Conservation (phyloP, 768 basidiomycete genomes). For the Rhodotorula kratochvilovae region DNA sequence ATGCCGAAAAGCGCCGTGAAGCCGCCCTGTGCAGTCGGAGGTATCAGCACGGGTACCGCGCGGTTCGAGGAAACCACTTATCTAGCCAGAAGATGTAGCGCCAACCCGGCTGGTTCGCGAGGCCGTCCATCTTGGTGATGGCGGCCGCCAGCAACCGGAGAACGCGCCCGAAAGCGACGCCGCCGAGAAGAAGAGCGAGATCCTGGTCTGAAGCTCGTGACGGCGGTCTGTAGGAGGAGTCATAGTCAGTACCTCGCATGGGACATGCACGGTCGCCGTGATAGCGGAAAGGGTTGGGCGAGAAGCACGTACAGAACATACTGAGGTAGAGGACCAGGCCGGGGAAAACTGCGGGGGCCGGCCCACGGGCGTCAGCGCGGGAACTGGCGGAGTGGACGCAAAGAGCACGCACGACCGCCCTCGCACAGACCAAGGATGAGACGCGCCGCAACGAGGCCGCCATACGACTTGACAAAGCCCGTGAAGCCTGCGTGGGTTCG, state of each 20-base stretch:
- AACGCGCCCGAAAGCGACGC: slow-evolving; percentile 43
- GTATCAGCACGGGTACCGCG: too few relatives aligned
- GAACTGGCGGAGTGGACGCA: background rate
- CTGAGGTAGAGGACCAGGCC: slow-evolving; percentile 42
- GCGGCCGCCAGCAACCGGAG: slow-evolving; percentile 46
- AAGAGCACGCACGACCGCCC: background rate
- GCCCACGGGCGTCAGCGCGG: background rate
- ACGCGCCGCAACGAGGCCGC: slow-evolving; percentile 42
- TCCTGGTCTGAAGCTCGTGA: slow-evolving; percentile 42
- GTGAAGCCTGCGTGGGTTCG: slow-evolving; percentile 47
- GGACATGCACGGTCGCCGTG: too few relatives aligned
- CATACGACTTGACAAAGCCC: slow-evolving; percentile 41
- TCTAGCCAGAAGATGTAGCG: background rate
- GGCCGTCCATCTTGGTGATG: slow-evolving; percentile 44
- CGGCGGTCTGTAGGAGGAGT: slow-evolving; percentile 30
- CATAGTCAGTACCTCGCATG: background rate
- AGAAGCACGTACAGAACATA: slow-evolving; percentile 40
- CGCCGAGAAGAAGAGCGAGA: slow-evolving; percentile 45
- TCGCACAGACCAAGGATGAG: slow-evolving; percentile 42
- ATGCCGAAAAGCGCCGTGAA: slow-evolving; percentile 62
- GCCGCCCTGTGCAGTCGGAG: slow-evolving; percentile 54
- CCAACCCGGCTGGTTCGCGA: slow-evolving; percentile 47
- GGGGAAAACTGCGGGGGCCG: slow-evolving; percentile 6
- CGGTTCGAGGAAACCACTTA: too few relatives aligned
- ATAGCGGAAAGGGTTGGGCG: background rate